Base-by-base conservation (phyloP, 768 basidiomycete species). In the Pulveroboletus sp. region DNA sequence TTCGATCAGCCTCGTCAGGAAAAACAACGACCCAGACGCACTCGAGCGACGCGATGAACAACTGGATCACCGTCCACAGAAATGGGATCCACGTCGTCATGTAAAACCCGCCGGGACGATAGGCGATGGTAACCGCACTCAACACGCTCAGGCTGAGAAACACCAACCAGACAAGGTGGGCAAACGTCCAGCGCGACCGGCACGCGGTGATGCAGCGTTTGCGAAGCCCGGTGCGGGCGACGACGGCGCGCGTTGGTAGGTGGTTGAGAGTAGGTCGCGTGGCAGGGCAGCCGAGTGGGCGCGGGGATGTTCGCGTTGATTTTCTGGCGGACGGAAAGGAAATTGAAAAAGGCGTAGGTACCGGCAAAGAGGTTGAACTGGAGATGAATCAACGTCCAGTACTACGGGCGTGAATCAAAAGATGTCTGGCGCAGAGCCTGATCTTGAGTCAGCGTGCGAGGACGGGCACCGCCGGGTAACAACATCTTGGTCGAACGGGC, bases 11-110 rank as follows among this genome's bases (percentile, higher is more conserved):
- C 17, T 6, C 12, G 31, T 14, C 19, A n/a, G n/a, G n/a, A n/a
- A n/a, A n/a, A n/a, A n/a, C 8, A 26, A 19, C 2, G 6, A 5
- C 6, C 19, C 6, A 31, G 32, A 42, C 55, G 1, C 40, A 76
- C 74, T 68, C 73, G 24, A 76, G 65, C 46, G 75, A 57, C 13
- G 68, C 68, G 14, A 76, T 56, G 6, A 73, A 59, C n/a, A 67
- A 64, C 47, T 73, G 71, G 37, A 76, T 65, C 44, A 72, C 60
- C 3, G 69, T 75, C 53, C 71, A 69, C 14, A 75, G 45, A 43
- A 75, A 74, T 11, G 75, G 74, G 20, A 76, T 58, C 75, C 75
- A 75, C 71, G 73, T 75, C 8, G 71, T 73, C 67, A 74, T 70
- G 47, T 68, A 67, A 50, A 69, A 74, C 16, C 60, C 56, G 2